phyloP scores from a whole-genome alignment of 192 early-diverging fungal species.

The Backusella morwellensis region DNA sequence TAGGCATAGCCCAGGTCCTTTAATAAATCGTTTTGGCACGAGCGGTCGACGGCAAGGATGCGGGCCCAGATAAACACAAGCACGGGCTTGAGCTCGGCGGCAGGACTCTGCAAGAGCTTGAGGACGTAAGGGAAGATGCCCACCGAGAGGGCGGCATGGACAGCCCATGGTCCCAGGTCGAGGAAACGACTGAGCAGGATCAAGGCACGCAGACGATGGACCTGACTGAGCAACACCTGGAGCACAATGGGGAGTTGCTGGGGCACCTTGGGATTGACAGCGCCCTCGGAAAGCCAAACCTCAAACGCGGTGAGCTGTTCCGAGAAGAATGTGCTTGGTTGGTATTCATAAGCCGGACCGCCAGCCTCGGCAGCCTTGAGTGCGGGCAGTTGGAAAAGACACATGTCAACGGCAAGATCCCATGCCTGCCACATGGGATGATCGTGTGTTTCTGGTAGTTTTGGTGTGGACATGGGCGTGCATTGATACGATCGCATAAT shows the following conservation, averaged over 20 bases:
- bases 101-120: constrained; percentile 90
- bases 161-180: constrained; percentile 91
- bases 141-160: constrained; percentile 88
- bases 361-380: constrained; percentile 53
- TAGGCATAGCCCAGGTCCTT: constrained; percentile 91
- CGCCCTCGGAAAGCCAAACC: constrained; percentile 87
- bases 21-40: constrained; percentile 86
- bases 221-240: constrained; percentile 94
- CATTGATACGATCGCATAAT: constrained; percentile 95
- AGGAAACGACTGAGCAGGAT: constrained; percentile 90
- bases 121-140: constrained; percentile 98
- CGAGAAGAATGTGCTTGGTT: constrained; percentile 87
- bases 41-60: constrained; percentile 89
- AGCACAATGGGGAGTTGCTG: constrained; percentile 95
- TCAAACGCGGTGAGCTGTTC: constrained; percentile 98
- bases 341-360: constrained; percentile 57
- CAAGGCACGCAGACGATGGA: constrained; percentile 89
- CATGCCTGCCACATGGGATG: constrained; percentile 96
- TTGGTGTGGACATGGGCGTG: constrained; percentile 86
- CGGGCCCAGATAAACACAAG: constrained; percentile 98
- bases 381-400: constrained; percentile 85
- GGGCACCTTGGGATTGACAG: constrained; percentile 77
- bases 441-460: constrained; percentile 86
- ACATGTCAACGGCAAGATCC: constrained; percentile 94
- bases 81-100: constrained; percentile 89